phyloP scores from a whole-genome alignment of 2,329 filamentous ascomycete genomes.

The Leptographium radiaticola region DNA sequence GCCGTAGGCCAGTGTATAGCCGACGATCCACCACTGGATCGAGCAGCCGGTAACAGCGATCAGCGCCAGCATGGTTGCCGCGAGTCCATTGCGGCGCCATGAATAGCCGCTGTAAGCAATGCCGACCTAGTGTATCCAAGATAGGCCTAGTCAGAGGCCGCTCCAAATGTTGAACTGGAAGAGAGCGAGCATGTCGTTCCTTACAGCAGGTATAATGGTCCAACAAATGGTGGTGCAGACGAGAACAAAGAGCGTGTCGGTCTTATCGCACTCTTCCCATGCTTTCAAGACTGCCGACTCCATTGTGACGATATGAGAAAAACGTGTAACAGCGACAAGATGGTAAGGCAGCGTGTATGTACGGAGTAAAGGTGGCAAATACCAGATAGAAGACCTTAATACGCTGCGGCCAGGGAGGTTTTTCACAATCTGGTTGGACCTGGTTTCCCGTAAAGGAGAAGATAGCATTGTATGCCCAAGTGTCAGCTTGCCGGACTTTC shows the following conservation, averaged over 20 bases:
- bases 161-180: neutral
- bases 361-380: neutral
- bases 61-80: slow-evolving; percentile 42
- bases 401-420: no score
- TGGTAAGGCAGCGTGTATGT: neutral
- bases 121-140: neutral
- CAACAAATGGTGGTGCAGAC: slow-evolving; percentile 7
- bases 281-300: neutral
- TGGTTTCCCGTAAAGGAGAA: neutral
- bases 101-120: slow-evolving; percentile 8
- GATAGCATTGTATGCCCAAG: neutral
- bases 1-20: slow-evolving; percentile 84
- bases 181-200: neutral
- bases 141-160: neutral
- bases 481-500: neutral
- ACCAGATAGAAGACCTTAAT: no score
- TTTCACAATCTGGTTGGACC: neutral
- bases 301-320: neutral
- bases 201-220: slow-evolving; percentile 6
- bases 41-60: slow-evolving; percentile 78
- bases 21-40: slow-evolving; percentile 99
- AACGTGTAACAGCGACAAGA: neutral
- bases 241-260: slow-evolving; percentile 5
- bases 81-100: slow-evolving; percentile 6
- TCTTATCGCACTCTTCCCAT: slow-evolving; percentile 4